Conservation (phyloP, 225 moss, liverwort and hornwort species). For the Ulota crispa region DNA sequence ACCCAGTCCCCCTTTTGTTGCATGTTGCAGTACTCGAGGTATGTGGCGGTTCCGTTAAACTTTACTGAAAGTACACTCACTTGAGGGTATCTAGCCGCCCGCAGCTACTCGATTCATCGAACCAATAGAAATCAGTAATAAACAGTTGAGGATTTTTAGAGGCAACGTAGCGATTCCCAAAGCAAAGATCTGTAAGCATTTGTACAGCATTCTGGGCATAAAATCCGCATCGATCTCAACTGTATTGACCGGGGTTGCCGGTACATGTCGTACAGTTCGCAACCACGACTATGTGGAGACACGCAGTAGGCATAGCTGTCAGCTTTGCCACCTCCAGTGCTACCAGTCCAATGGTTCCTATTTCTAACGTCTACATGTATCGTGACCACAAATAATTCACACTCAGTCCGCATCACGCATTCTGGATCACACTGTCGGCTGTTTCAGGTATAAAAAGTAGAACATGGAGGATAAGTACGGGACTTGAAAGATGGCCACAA, state of each 20-base stretch:
- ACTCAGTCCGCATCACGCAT: not conserved
- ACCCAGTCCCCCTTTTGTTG: not conserved
- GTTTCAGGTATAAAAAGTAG: not conserved
- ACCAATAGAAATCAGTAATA: not conserved
- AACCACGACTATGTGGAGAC: not conserved
- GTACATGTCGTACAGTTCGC: conserved; percentile 1
- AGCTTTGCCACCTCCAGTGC: not conserved
- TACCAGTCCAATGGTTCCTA: not conserved
- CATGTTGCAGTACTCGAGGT: not conserved
- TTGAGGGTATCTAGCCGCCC: conserved; percentile 21
- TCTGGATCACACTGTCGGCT: not conserved
- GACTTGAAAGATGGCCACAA: too few relatives aligned
- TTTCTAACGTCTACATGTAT: not conserved
- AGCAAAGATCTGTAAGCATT: not conserved
- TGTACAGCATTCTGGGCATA: not conserved
- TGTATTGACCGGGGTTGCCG: conserved; percentile 24
- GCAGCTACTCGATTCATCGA: not conserved
- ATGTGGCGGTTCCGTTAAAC: not conserved
- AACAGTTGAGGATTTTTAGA: not conserved
- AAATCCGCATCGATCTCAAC: conserved; percentile 33
- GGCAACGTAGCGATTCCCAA: not conserved
- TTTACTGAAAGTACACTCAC: not conserved
- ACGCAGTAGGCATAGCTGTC: not conserved
- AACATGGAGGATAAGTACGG: too few relatives aligned
- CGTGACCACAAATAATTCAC: not conserved